phyloP scores from a whole-genome alignment of 768 basidiomycete genomes.

The Kwoniella sp. region DNA sequence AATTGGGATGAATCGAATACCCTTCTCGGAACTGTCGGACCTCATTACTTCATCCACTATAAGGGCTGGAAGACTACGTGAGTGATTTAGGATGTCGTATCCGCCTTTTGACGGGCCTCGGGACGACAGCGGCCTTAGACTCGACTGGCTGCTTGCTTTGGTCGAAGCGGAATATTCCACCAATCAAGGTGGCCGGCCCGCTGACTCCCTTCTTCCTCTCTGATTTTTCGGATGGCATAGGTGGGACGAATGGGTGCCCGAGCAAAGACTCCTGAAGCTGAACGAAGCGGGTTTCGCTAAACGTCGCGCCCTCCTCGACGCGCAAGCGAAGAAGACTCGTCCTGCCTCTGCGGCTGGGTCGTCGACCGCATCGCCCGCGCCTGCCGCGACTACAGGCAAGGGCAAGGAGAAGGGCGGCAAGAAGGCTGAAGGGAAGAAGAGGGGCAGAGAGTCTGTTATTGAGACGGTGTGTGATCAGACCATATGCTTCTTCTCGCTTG shows the following conservation, averaged over 20 bases:
- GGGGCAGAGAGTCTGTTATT: slow-evolving; percentile 55
- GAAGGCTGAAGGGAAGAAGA: slow-evolving; percentile 66
- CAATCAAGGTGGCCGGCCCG: no score
- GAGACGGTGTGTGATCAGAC: slow-evolving; percentile 50
- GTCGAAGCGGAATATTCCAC: no score
- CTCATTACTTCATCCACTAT: slow-evolving; percentile 95
- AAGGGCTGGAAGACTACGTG: slow-evolving; percentile 99
- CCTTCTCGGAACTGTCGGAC: slow-evolving; percentile 66
- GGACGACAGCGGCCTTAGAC: no score
- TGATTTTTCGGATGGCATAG: slow-evolving; percentile 61
- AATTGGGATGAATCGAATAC: slow-evolving; percentile 68
- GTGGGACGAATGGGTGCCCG: slow-evolving; percentile 97
- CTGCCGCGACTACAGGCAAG: slow-evolving; percentile 19
- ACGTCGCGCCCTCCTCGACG: slow-evolving; percentile 68
- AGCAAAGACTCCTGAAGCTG: slow-evolving; percentile 75
- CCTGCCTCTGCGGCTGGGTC: slow-evolving; percentile 53
- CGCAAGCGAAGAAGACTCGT: slow-evolving; percentile 57
- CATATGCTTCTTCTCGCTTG: no score
- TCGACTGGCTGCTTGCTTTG: no score
- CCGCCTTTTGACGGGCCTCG: no score
- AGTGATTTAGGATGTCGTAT: slow-evolving; percentile 30
- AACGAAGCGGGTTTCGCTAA: slow-evolving; percentile 76
- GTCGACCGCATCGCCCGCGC: slow-evolving; percentile 23
- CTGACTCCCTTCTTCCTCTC: not conserved
- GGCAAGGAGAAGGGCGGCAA: slow-evolving; percentile 53